These are phyloP conservation scores for Reticulascus tulasneorum DNA, from an alignment of 2,329 filamentous ascomycete genomes.

Conservation along the genomic window DNA sequence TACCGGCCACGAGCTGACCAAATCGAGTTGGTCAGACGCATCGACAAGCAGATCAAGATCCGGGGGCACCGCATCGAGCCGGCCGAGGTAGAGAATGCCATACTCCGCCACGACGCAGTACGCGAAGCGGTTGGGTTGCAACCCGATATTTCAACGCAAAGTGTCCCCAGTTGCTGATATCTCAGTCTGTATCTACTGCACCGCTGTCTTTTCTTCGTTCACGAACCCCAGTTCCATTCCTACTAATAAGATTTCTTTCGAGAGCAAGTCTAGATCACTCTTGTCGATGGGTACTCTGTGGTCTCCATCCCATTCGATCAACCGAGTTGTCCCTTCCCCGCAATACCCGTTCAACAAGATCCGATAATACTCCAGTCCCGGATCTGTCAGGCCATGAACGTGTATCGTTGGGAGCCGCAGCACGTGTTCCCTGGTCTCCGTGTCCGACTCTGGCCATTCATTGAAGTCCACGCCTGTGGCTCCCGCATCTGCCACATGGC, in stretches of 20 bases:
- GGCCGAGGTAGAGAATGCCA: slow-evolving; percentile 22
- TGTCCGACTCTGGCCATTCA: slow-evolving; percentile 39
- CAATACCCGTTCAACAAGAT: slow-evolving; percentile 57
- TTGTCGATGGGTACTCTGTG: slow-evolving; percentile 69
- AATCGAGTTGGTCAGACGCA: slow-evolving; percentile 18
- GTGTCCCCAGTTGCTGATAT: too few relatives aligned
- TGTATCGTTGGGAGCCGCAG: slow-evolving; percentile 60
- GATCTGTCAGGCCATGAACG: slow-evolving; percentile 62
- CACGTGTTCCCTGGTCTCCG: slow-evolving; percentile 35
- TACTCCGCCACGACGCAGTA: too few relatives aligned
- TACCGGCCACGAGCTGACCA: slow-evolving; percentile 19
- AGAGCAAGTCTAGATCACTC: slow-evolving; percentile 62
- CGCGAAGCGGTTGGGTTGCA: too few relatives aligned
- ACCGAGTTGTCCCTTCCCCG: slow-evolving; percentile 41
- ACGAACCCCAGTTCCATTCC: too few relatives aligned
- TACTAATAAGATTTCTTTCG: too few relatives aligned
- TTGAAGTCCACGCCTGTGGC: slow-evolving; percentile 30
- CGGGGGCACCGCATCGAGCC: slow-evolving; percentile 26
- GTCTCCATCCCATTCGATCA: slow-evolving; percentile 70
- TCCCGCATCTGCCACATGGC: slow-evolving; percentile 18
- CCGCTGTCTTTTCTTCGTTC: too few relatives aligned
- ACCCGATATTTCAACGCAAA: too few relatives aligned
- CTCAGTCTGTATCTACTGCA: too few relatives aligned
- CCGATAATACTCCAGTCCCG: slow-evolving; percentile 55
- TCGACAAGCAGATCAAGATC: slow-evolving; percentile 26